Evolutionary conservation across 768 basidiomycete species (phyloP).

Genomic region (Tubosaeta brunneosetosa): DNA sequence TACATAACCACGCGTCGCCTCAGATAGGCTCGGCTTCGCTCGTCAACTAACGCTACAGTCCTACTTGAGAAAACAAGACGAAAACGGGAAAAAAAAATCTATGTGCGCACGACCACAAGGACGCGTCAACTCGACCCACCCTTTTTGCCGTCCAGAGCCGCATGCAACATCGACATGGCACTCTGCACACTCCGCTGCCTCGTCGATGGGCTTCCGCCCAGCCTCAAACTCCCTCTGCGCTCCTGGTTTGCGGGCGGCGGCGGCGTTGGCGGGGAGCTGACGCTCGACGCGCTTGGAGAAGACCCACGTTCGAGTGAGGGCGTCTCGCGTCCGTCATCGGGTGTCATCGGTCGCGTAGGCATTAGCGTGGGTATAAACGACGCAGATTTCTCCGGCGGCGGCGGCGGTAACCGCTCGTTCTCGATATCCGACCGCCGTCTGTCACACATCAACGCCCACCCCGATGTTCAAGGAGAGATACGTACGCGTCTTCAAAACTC

Average conservation of each 20-base stretch:
- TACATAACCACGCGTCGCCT: not conserved
- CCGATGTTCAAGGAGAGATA: constrained; percentile 1
- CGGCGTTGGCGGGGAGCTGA: constrained; percentile 21
- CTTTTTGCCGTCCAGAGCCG: constrained; percentile 26
- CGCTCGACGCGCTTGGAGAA: constrained; percentile 23
- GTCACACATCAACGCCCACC: not conserved
- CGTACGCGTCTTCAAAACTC: constrained; percentile 64
- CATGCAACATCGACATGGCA: constrained; percentile 26
- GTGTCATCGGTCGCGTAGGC: constrained; percentile 10
- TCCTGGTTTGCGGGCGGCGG: constrained; percentile 19
- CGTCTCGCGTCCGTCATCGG: constrained; percentile 35
- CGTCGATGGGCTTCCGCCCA: constrained; percentile 21
- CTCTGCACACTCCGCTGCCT: constrained; percentile 21
- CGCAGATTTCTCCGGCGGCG: constrained; percentile 21
- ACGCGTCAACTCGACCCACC: constrained; percentile 8
- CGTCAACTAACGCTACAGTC: not conserved
- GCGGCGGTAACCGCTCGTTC: constrained; percentile 24
- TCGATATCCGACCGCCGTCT: constrained; percentile 27
- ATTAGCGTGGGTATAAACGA: not conserved
- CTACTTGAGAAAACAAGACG: not conserved
- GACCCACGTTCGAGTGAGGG: constrained; percentile 24
- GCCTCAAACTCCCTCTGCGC: constrained; percentile 11
- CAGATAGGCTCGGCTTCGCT: not conserved
- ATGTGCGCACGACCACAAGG: not conserved
- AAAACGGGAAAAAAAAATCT: not conserved